A percentile compares a stretch with the other conserved stretches of the same genome.
phyloP scores from a whole-genome alignment of 106 monocot species.

The Platanthera guangdongensis region DNA sequence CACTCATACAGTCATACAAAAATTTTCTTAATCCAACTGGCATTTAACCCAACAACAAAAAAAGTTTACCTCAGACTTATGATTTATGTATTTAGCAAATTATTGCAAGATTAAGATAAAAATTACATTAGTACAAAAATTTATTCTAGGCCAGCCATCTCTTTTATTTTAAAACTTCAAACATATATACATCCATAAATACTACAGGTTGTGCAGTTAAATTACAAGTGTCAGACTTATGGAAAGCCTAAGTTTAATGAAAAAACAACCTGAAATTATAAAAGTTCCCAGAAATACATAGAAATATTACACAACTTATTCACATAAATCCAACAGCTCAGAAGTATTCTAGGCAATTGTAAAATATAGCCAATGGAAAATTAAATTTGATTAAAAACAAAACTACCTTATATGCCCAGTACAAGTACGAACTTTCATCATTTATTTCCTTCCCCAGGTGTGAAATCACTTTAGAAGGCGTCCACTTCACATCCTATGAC shows the following conservation, averaged over 20 bases:
- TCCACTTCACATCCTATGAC: conserved; percentile 62
- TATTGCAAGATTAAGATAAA: background rate
- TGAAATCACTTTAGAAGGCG: conserved; percentile 87
- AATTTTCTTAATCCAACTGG: background rate
- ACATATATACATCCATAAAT: background rate
- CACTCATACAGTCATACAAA: background rate
- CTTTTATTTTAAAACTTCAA: background rate
- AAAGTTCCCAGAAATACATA: background rate
- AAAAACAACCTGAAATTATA: background rate
- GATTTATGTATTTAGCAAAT: background rate
- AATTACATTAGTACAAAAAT: background rate
- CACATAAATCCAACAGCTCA: background rate
- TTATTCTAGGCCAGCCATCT: background rate
- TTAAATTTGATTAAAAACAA: background rate
- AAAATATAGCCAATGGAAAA: background rate
- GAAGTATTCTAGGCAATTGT: background rate
- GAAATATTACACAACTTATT: background rate
- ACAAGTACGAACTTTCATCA: conserved; percentile 77
- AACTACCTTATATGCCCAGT: conserved; percentile 66
- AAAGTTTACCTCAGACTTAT: background rate
- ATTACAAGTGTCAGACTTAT: background rate
- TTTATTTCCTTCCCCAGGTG: conserved; percentile 95
- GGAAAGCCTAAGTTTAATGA: background rate
- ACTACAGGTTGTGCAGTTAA: background rate
- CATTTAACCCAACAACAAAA: background rate